Conservation (phyloP, 2,329 filamentous ascomycete species). For the Penicillium sp. region DNA sequence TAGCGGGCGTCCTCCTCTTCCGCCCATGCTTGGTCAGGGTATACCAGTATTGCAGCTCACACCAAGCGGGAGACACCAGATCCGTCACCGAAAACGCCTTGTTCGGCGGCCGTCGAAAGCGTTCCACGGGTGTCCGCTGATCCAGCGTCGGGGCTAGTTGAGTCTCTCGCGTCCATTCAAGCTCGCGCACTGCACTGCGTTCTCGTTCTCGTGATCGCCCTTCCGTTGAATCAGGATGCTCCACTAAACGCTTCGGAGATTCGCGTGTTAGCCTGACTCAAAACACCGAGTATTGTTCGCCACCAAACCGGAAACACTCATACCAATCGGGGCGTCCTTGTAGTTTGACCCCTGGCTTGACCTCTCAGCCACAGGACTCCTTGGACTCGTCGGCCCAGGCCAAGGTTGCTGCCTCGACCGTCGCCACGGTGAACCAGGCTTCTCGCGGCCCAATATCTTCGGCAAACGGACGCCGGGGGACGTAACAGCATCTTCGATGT, state of each 20-base stretch:
- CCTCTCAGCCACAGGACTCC: conserved; percentile 25
- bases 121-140: conserved; percentile 66
- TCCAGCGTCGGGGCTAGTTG: conserved; percentile 38
- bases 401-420: conserved; percentile 21
- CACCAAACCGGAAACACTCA: conserved; percentile 7
- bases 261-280: conserved; percentile 58
- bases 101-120: conserved; percentile 74
- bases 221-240: conserved; percentile 46
- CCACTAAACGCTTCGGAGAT: conserved; percentile 63
- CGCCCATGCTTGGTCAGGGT: conserved; percentile 75
- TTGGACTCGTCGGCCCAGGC: conserved; percentile 15
- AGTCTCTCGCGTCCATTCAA: conserved; percentile 25
- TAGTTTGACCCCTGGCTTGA: conserved; percentile 29
- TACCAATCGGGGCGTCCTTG: conserved; percentile 35
- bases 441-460: conserved; percentile 44
- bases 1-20: conserved; percentile 74
- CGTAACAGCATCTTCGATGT: conserved; percentile 49
- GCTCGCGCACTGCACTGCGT: conserved; percentile 28
- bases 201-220: conserved; percentile 37
- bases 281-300: conserved; percentile 34
- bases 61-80: conserved; percentile 87
- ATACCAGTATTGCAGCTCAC: conserved; percentile 92
- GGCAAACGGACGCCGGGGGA: conserved; percentile 40
- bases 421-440: conserved; percentile 34
- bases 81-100: conserved; percentile 87